Evolutionary conservation across 495 filamentous ascomycete genomes (phyloP).

Genomic region (Podospora tetraspora): DNA sequence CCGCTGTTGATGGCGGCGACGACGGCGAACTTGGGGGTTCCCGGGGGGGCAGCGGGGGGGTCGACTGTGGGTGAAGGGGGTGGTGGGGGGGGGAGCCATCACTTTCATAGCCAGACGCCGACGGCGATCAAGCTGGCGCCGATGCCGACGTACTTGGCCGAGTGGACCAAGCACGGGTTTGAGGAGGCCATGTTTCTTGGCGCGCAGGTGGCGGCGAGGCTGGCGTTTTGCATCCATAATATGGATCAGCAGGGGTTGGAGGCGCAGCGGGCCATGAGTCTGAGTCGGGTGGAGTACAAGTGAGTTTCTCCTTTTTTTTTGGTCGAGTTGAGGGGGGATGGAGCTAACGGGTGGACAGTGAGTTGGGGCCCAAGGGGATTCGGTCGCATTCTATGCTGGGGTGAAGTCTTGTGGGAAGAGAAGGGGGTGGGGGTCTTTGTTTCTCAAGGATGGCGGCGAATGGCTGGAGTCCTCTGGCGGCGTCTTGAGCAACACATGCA

Average conservation of each 20-base stretch:
- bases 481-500: background rate
- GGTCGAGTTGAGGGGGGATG: background rate
- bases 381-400: slow-evolving; percentile 39
- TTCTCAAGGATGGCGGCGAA: background rate
- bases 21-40: slow-evolving; percentile 57
- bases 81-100: slow-evolving; percentile 43
- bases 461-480: background rate
- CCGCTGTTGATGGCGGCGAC: slow-evolving; percentile 91
- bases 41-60: slow-evolving; percentile 40
- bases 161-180: slow-evolving; percentile 83
- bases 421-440: background rate
- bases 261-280: slow-evolving; percentile 39
- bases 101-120: slow-evolving; percentile 85
- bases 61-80: slow-evolving; percentile 24
- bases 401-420: background rate
- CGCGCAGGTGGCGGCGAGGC: slow-evolving; percentile 69
- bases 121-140: slow-evolving; percentile 74
- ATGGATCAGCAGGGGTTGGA: slow-evolving; percentile 38
- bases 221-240: slow-evolving; percentile 57
- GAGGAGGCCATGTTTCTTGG: slow-evolving; percentile 79
- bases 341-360: slow-evolving; percentile 22
- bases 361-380: slow-evolving; percentile 40
- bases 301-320: slow-evolving; percentile 26
- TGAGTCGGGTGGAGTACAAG: slow-evolving; percentile 47
- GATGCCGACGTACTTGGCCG: slow-evolving; percentile 82